Evolutionary conservation across 2,329 filamentous ascomycete species (phyloP), one percentile per base, ranked within the genome.

Genomic region (Ilyonectria destructans): DNA sequence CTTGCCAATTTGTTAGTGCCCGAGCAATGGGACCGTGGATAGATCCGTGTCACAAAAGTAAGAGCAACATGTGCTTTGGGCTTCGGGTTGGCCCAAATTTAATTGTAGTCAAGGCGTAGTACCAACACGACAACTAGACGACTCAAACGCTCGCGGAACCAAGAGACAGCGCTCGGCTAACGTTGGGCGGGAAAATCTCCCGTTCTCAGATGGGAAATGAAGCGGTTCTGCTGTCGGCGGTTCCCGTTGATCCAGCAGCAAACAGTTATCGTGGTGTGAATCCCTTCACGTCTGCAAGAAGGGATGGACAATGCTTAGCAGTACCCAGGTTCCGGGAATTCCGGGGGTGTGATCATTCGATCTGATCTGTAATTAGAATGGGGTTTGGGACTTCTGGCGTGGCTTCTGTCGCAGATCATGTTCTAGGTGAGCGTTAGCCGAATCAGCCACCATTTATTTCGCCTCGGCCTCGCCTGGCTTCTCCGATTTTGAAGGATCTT

Each of bases 81-180:
- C 45, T 57, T 35, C 54, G 52, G 43, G 60, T 57, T 51, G 48
- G n/a, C 21, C 23, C 35, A 23, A 57, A 52, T 43, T 40, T 49
- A 56, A 54, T 10, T 15, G 40, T 48, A 46, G 59, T 54, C 49
- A 59, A 57, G 45, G 21, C n/a, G 26, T 23, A 48, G 46, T 37
- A 35, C 54, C 49, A 43, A 45, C 15, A 26, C 15, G 40, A 8
- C 7, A 55, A 13, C 49, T 7, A 40, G 33, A 35, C 45, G 57
- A 55, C 58, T 56, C 54, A 62, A 68, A 62, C 57, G 33, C 58
- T 68, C 29, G 66, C 51, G 45, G 51, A 59, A 65, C 52, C 61
- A 57, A 57, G 31, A 37, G 43, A 60, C 31, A 35, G 60, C 61
- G 58, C 57, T 65, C 60, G 61, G 52, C 52, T 52, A 29, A 55